These are phyloP conservation scores for Podospora pseudoanserina DNA, from an alignment of 495 filamentous ascomycete genomes.

Conservation along the genomic window DNA sequence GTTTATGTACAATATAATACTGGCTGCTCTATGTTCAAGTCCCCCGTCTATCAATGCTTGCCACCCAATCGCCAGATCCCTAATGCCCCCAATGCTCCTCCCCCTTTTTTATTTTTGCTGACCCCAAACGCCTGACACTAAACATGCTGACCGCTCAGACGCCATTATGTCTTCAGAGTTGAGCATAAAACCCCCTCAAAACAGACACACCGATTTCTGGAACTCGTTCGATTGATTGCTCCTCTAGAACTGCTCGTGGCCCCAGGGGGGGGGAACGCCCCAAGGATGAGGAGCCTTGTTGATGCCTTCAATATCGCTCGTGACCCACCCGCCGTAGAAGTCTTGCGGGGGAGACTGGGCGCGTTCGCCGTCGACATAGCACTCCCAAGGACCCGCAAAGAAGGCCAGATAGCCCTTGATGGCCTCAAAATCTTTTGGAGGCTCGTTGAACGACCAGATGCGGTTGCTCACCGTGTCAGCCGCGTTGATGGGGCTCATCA, in stretches of 20 bases:
- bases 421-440: conserved; percentile 43
- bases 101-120: conserved; percentile 15
- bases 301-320: conserved; percentile 52
- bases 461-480: conserved; percentile 43
- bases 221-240: background rate
- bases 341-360: conserved; percentile 55
- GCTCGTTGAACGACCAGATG: conserved; percentile 54
- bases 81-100: background rate
- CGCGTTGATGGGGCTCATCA: conserved; percentile 32
- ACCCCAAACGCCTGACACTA: conserved; percentile 19
- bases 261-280: conserved; percentile 32
- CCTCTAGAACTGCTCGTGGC: background rate
- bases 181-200: conserved; percentile 2
- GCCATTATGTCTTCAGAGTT: background rate
- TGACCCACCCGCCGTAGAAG: conserved; percentile 59
- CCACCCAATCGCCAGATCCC: conserved; percentile 9
- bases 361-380: conserved; percentile 58
- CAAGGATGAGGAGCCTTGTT: conserved; percentile 47
- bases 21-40: background rate
- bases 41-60: conserved; percentile 17
- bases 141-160: conserved; percentile 19
- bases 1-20: background rate
- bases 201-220: background rate
- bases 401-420: conserved; percentile 52
- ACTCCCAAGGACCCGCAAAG: conserved; percentile 56